Conservation (phyloP, 2,329 filamentous ascomycete species). For the Penicillium oxalicum region DNA sequence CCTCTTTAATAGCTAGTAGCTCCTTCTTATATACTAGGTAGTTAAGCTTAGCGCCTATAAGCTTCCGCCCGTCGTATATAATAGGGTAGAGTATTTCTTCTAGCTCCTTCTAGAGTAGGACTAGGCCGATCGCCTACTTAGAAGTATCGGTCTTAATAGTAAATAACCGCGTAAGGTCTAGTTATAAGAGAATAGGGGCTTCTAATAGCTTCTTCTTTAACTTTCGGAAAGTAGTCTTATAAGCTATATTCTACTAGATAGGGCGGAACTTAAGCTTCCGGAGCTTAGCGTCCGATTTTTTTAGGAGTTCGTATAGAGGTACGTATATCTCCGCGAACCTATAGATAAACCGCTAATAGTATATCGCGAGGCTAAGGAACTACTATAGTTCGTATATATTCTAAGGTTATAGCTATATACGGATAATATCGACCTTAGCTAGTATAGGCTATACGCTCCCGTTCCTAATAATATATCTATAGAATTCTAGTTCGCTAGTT, state of each 20-base stretch:
- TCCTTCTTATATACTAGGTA: neutral
- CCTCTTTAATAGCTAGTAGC: neutral
- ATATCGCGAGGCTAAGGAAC: neutral
- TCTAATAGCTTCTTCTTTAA: neutral
- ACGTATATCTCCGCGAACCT: neutral
- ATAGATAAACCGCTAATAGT: neutral
- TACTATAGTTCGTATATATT: neutral
- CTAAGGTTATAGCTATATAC: neutral
- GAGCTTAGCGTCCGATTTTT: neutral
- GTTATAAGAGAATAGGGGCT: neutral
- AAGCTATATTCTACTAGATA: neutral
- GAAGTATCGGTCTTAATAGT: neutral
- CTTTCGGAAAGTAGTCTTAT: neutral
- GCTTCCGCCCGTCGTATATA: neutral
- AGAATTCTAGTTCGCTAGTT: neutral
- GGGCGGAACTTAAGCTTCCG: neutral
- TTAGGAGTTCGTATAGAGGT: neutral
- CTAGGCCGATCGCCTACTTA: neutral
- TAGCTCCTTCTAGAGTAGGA: neutral
- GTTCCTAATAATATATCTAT: neutral
- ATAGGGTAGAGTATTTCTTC: neutral
- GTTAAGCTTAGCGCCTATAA: neutral
- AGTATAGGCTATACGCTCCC: neutral
- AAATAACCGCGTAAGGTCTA: neutral
- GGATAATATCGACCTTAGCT: neutral